These are phyloP conservation scores for Cucurbita ficifolia DNA, from an alignment of 306 rosid genomes.

Conservation along the genomic window DNA sequence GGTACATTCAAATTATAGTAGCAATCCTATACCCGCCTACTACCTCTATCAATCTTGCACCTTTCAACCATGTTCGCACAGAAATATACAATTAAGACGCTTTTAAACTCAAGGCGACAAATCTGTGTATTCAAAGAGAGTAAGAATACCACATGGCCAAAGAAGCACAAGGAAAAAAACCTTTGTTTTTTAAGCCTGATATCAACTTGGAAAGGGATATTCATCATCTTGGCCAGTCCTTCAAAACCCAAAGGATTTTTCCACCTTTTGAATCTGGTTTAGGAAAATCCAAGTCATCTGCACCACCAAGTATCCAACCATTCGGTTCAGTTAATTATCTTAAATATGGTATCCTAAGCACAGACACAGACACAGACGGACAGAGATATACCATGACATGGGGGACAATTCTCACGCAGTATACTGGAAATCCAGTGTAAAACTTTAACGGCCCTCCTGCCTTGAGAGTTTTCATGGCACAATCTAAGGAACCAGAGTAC, in stretches of 20 bases:
- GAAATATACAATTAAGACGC: not conserved
- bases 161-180: not conserved
- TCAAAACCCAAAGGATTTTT: constrained; percentile 30
- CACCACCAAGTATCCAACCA: constrained; percentile 16
- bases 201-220: not conserved
- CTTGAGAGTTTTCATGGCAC: constrained; percentile 42
- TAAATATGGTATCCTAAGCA: not conserved
- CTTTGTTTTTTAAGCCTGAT: not conserved
- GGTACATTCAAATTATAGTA: not conserved
- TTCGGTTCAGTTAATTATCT: not conserved
- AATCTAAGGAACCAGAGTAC: constrained; percentile 60
- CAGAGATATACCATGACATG: constrained; percentile 41
- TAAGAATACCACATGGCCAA: not conserved
- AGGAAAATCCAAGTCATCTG: constrained; percentile 99
- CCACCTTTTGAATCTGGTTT: constrained; percentile 67
- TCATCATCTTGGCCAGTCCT: not conserved
- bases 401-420: constrained; percentile 41
- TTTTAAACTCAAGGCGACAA: not conserved
- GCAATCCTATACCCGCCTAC: not conserved
- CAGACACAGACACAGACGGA: not conserved
- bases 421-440: constrained; percentile 52
- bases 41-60: not conserved
- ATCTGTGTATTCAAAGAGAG: not conserved
- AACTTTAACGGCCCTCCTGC: constrained; percentile 46
- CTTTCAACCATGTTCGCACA: not conserved